phyloP scores from a whole-genome alignment of 1,284 basidiomycete species.

The Fomitiporia mediterranea region DNA sequence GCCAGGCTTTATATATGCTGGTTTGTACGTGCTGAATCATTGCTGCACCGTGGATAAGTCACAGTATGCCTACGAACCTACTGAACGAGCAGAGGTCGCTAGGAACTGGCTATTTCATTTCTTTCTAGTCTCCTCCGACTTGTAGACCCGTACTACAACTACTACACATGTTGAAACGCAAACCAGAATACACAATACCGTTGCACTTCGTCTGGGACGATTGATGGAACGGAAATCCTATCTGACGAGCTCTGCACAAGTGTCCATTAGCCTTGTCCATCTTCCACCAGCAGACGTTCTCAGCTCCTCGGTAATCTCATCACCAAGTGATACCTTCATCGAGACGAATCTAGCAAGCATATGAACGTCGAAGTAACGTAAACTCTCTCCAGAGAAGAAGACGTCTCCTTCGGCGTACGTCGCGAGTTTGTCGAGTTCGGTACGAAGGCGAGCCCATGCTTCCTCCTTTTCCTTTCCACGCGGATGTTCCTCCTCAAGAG shows the following conservation, averaged over 20 bases:
- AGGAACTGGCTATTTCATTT: too few species aligned
- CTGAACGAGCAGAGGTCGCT: too few species aligned
- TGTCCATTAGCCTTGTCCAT: background rate
- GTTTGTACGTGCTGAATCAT: too few species aligned
- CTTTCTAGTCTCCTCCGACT: too few species aligned
- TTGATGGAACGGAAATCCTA: too few species aligned
- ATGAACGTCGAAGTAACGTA: background rate
- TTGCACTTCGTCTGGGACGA: too few species aligned
- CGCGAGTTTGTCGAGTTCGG: background rate
- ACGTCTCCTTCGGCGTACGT: background rate
- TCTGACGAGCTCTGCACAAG: background rate
- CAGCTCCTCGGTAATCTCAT: background rate
- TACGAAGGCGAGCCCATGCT: background rate
- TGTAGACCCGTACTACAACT: too few species aligned
- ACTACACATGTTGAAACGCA: too few species aligned
- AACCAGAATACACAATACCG: too few species aligned
- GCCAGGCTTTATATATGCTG: too few species aligned
- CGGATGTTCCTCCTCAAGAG: background rate
- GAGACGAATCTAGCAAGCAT: background rate
- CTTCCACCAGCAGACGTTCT: background rate
- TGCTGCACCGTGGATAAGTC: too few species aligned
- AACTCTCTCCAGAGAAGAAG: background rate
- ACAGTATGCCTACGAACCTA: too few species aligned
- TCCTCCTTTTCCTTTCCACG: background rate
- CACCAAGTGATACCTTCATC: background rate